Evolutionary conservation across 2,329 filamentous ascomycete species (phyloP).

Genomic region (Leptographium lundbergii): DNA sequence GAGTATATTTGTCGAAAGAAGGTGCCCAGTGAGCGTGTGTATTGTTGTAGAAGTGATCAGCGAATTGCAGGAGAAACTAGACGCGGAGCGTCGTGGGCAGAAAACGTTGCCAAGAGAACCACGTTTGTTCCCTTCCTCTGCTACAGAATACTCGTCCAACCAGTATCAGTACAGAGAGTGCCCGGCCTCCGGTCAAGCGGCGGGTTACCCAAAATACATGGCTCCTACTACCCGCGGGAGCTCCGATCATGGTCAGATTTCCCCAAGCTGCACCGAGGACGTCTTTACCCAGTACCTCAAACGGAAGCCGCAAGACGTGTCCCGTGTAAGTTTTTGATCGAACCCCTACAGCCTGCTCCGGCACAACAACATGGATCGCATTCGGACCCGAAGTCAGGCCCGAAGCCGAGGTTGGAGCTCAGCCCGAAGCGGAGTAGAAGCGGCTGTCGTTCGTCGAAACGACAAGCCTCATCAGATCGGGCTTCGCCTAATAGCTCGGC

Average conservation of each 20-base stretch:
- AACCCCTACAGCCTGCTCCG: neutral
- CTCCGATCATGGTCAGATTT: neutral
- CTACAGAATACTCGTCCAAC: neutral
- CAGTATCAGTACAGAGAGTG: neutral
- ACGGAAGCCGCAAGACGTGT: neutral
- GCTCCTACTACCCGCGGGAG: neutral
- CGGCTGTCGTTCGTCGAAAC: no score
- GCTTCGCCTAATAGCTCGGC: no score
- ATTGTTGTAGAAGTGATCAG: neutral
- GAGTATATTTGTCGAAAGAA: no score
- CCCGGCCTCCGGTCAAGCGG: neutral
- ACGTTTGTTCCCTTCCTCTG: neutral
- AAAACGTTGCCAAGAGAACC: neutral
- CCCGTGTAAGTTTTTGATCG: neutral
- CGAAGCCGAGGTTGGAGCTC: no score
- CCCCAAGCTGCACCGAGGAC: neutral
- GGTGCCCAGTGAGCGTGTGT: no score
- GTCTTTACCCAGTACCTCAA: neutral
- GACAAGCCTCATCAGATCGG: no score
- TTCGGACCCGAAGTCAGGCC: no score
- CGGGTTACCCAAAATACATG: neutral
- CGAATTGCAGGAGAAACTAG: neutral
- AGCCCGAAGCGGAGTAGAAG: no score
- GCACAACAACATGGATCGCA: neutral
- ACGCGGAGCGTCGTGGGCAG: neutral